A percentile compares a stretch with the other conserved stretches of the same genome.
Conservation (phyloP, 2,329 filamentous ascomycete species). For the Epichloe festucae region DNA sequence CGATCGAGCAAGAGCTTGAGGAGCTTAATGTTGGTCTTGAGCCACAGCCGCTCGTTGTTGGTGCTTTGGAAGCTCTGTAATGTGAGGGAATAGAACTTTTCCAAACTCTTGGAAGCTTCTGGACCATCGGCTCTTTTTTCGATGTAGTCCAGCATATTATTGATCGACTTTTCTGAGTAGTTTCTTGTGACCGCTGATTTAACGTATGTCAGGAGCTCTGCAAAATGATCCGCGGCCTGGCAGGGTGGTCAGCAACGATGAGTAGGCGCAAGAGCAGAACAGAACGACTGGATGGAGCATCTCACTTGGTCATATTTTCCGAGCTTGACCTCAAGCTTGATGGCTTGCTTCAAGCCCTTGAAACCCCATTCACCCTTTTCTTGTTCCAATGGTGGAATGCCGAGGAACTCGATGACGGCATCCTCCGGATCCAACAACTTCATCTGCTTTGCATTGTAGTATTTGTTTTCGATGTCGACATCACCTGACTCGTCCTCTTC, state of each 20-base stretch:
- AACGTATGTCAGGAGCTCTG: constrained; percentile 91
- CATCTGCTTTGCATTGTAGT: constrained; percentile 98
- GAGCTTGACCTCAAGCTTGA: constrained; percentile 93
- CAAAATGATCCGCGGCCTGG: constrained; percentile 83
- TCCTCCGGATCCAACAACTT: constrained; percentile 78
- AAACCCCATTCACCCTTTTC: constrained; percentile 99
- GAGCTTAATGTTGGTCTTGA: constrained; percentile 97
- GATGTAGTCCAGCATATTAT: constrained; percentile 97
- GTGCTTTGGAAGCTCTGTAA: constrained; percentile 91
- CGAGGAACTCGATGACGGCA: constrained; percentile 86
- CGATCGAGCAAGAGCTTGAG: constrained; percentile 83
- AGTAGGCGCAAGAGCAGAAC: no score
- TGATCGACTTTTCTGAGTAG: constrained; percentile 98
- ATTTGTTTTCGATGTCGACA: constrained; percentile 97
- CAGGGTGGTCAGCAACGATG: constrained; percentile 12
- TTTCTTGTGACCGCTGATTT: constrained; percentile 94
- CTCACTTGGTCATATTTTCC: constrained; percentile 68
- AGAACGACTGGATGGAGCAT: no score
- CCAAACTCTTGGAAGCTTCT: constrained; percentile 67
- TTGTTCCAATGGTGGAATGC: constrained; percentile 66
- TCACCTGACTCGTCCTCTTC: constrained; percentile 80
- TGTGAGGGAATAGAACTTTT: constrained; percentile 88
- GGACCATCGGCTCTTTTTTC: constrained; percentile 71
- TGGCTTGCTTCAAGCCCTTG: constrained; percentile 94
- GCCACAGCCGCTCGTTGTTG: constrained; percentile 92